A percentile compares a stretch with the other conserved stretches of the same genome.
These are phyloP conservation scores for Rauvolfia tetraphylla DNA, from an alignment of 257 asterid species.

Conservation along the genomic window DNA sequence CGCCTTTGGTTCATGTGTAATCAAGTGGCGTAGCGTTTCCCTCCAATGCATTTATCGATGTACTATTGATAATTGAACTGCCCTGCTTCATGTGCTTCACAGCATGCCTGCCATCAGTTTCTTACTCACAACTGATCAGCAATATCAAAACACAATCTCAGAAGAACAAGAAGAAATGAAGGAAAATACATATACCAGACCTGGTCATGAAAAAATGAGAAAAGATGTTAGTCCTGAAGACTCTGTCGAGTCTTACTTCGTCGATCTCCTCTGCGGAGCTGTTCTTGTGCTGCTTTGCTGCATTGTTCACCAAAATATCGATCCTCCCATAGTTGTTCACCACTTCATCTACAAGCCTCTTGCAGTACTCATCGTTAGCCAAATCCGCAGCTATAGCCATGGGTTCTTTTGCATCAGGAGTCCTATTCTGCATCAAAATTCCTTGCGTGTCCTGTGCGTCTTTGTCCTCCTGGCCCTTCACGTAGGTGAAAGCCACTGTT, in stretches of 20 bases:
- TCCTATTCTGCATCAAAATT: conserved; percentile 45
- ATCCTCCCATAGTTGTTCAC: too few species aligned
- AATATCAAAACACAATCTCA: neutral
- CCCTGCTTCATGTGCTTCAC: conserved; percentile 75
- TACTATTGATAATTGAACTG: conserved; percentile 60
- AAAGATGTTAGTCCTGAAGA: conserved; percentile 61
- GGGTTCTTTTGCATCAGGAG: conserved; percentile 50
- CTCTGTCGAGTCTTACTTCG: conserved; percentile 58
- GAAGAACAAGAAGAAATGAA: neutral
- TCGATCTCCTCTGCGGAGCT: conserved; percentile 60
- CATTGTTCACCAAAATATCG: too few species aligned
- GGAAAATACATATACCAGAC: conserved; percentile 9
- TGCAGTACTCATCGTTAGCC: too few species aligned
- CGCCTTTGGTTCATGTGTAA: conserved; percentile 68
- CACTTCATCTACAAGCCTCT: too few species aligned
- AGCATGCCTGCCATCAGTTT: conserved; percentile 41
- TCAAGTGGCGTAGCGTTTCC: conserved; percentile 57
- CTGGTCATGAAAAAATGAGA: conserved; percentile 46
- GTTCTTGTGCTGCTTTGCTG: conserved; percentile 58
- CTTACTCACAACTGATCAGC: neutral
- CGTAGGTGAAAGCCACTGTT: conserved; percentile 65
- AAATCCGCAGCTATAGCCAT: conserved; percentile 54
- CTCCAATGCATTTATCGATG: conserved; percentile 62
- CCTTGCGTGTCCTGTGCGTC: conserved; percentile 53
- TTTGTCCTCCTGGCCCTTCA: conserved; percentile 71